Evolutionary conservation across 1,284 basidiomycete species (phyloP).

Genomic region (Irpex sp.): DNA sequence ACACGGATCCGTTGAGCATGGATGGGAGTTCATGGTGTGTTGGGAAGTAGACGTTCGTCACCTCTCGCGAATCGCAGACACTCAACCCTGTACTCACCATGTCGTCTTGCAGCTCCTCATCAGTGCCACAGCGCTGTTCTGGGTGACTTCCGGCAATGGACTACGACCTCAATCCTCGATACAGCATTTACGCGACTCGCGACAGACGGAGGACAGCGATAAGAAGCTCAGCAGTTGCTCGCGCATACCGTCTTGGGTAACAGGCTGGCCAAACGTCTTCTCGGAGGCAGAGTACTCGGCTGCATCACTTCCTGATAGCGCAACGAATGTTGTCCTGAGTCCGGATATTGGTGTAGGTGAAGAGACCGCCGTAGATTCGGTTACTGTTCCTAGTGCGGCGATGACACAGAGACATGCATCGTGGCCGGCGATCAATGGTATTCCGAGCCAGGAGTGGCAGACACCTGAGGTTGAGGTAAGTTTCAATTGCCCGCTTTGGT

Average conservation of each 20-base stretch:
- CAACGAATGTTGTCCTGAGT: not conserved
- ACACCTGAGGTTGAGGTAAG: not conserved
- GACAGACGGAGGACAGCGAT: not conserved
- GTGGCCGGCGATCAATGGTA: not conserved
- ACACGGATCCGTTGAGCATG: slow-evolving; percentile 46
- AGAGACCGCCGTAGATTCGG: not conserved
- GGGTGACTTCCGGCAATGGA: slow-evolving; percentile 23
- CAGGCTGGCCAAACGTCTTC: not conserved
- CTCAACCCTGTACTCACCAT: not conserved
- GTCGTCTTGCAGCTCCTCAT: slow-evolving; percentile 18
- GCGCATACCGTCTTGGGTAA: not conserved
- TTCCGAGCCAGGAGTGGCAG: not conserved
- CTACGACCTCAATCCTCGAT: slow-evolving; percentile 6
- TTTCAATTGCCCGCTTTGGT: not conserved
- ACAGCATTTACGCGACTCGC: not conserved
- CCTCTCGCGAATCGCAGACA: not conserved
- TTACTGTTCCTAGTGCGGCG: not conserved
- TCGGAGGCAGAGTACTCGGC: not conserved
- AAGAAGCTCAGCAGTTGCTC: not conserved
- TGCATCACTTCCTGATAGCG: not conserved
- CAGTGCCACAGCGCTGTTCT: slow-evolving; percentile 23
- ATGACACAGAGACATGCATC: not conserved
- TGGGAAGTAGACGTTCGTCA: slow-evolving; percentile 45
- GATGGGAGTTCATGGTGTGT: slow-evolving; percentile 50
- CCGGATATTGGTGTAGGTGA: not conserved